Percentiles rank a stretch among this genome's conserved stretches.
Evolutionary conservation across 2,329 filamentous ascomycete genomes (phyloP).

Genomic region (Epichloe hybrida): DNA sequence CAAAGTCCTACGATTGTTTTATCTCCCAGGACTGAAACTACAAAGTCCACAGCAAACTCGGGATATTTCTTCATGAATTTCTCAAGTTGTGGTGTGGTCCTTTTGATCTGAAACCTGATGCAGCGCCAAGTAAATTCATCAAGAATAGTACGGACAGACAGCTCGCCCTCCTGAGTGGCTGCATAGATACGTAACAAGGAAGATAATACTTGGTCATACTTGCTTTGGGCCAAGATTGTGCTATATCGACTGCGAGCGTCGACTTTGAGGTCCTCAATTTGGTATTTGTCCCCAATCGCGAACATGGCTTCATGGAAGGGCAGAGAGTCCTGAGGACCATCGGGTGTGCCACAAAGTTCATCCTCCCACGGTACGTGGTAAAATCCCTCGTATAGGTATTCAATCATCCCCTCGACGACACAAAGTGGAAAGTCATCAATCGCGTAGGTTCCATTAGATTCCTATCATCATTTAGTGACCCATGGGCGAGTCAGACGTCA

Average conservation of each 20-base stretch:
- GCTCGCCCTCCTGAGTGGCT: background rate
- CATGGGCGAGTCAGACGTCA: background rate
- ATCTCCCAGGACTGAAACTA: too few relatives aligned
- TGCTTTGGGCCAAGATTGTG: accelerated
- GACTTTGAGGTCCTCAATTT: background rate
- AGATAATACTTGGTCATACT: background rate
- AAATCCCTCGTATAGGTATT: background rate
- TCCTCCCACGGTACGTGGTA: background rate
- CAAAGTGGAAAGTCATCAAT: background rate
- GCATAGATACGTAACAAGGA: background rate
- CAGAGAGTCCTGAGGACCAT: background rate
- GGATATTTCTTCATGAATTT: background rate
- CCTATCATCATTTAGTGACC: background rate
- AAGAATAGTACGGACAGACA: background rate
- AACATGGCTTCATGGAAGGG: background rate
- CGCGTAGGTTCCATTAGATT: background rate
- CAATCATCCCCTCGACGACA: background rate
- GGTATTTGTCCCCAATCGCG: background rate
- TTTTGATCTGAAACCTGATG: accelerated
- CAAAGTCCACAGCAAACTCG: background rate
- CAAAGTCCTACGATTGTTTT: background rate
- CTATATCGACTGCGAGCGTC: accelerated
- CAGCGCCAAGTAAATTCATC: background rate
- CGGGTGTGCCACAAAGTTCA: background rate
- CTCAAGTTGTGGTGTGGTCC: background rate